Evolutionary conservation across 2,329 filamentous ascomycete species (phyloP), one percentile per base, ranked within the genome.

Genomic region (Nemania serpens): DNA sequence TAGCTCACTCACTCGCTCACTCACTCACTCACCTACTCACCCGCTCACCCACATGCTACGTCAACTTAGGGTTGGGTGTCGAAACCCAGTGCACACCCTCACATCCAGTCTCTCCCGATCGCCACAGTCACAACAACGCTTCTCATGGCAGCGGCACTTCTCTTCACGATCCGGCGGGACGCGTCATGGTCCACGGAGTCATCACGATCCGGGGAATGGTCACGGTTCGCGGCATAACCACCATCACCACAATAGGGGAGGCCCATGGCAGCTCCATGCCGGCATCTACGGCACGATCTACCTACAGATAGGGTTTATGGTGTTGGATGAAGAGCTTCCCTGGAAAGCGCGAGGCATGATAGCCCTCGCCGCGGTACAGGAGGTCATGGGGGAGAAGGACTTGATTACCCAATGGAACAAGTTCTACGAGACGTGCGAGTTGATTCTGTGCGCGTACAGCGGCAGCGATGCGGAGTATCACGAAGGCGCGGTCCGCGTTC

Each of bases 261-360:
- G 49, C 25, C 25, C 52, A 7, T 55, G 36, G 6, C 41, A 54
- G 10, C 47, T 69, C 7, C 41, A 37, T 7, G 61, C 64, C 6
- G 15, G 56, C 15, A 61, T 68, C 17, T 66, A 67, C 51, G 61
- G 59, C 48, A 52, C 63, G 12, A 58, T 69, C 18, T 68, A 46
- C 49, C 43, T 62, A 33, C 65, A 64, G 7, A 62, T 70, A 36
- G 63, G 39, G 2, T 53, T 66, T 17, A 56, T 70, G 2, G 61
- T 66, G 2, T 51, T 64, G 2, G 58, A 66, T 18, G 61, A 63
- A 11, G 46, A 12, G 5, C n/a, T 67, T 10, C 46, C 55, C 59
- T 66, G 51, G 58, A 12, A 29, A 0, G 29, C 36, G n/a, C 48
- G 63, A 13, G 17, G 34, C 17, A 12, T 34, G 1, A 17, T 59